Evolutionary conservation across 2,329 filamentous ascomycete genomes (phyloP).

Genomic region (Sporothrix protearum): DNA sequence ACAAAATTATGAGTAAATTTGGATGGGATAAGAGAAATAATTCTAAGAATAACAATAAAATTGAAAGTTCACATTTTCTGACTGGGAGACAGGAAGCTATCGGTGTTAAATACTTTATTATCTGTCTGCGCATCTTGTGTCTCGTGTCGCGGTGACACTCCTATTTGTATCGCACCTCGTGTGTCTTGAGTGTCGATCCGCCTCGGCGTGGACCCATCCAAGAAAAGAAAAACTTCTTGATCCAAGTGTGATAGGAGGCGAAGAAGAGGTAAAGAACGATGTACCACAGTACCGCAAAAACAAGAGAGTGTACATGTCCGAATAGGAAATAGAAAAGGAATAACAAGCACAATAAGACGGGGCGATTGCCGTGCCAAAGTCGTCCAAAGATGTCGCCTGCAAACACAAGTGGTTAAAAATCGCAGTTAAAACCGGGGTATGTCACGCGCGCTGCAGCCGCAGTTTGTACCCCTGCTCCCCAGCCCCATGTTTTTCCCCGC

Average conservation of each 20-base stretch:
- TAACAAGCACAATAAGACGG: neutral
- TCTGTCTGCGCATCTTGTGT: neutral
- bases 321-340: neutral
- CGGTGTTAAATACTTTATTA: constrained; percentile 1
- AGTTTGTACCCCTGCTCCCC: neutral
- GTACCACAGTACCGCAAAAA: neutral
- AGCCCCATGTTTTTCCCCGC: neutral
- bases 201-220: neutral
- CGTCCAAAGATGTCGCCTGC: neutral
- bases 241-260: neutral
- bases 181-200: neutral
- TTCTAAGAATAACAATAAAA: neutral
- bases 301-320: neutral
- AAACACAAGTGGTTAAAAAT: neutral
- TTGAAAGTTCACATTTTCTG: neutral
- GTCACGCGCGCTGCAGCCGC: neutral
- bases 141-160: neutral
- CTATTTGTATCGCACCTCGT: neutral
- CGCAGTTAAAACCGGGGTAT: constrained; percentile 2
- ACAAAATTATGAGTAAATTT: too few species aligned
- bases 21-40: too few species aligned
- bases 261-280: neutral
- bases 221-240: neutral
- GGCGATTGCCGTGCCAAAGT: neutral
- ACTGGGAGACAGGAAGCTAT: neutral